These are phyloP conservation scores for Metschnikowia henanensis DNA, from an alignment of 805 yeast genomes.

Conservation along the genomic window DNA sequence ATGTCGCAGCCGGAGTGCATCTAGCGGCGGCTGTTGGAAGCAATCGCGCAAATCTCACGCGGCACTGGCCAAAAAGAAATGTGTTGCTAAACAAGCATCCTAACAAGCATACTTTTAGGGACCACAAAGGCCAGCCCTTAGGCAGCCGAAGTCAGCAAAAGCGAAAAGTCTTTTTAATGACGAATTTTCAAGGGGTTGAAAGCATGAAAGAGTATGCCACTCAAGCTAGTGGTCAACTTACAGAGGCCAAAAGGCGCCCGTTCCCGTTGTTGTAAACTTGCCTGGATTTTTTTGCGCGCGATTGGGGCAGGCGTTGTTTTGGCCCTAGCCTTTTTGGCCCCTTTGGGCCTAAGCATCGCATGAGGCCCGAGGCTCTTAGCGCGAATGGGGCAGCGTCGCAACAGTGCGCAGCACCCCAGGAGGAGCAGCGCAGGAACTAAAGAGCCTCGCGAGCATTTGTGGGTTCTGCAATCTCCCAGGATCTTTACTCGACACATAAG, in stretches of 20 bases:
- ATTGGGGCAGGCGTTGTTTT: slow-evolving; percentile 8
- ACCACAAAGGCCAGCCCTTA: too few species aligned
- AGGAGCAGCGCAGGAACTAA: neutral
- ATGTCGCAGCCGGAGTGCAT: neutral
- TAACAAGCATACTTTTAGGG: too few species aligned
- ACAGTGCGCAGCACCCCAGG: slow-evolving; percentile 3
- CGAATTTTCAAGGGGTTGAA: too few species aligned
- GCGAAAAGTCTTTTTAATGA: too few species aligned
- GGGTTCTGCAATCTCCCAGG: neutral
- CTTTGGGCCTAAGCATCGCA: slow-evolving; percentile 2
- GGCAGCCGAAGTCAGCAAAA: too few species aligned
- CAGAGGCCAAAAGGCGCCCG: too few species aligned
- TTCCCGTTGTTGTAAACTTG: too few species aligned
- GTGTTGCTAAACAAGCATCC: neutral
- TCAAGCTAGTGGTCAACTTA: too few species aligned
- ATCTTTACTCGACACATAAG: neutral
- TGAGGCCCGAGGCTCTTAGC: slow-evolving; percentile 5
- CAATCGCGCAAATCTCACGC: slow-evolving; percentile 1
- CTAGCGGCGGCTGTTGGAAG: neutral
- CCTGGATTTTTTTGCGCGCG: too few species aligned
- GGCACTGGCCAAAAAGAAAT: neutral
- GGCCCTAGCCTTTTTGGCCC: slow-evolving; percentile 3
- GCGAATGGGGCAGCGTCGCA: neutral
- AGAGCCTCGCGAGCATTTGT: neutral
- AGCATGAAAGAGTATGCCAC: too few species aligned